A percentile compares a stretch with the other conserved stretches of the same genome.
phyloP scores from a whole-genome alignment of 129 eudicot species.

The Lactuca saligna region DNA sequence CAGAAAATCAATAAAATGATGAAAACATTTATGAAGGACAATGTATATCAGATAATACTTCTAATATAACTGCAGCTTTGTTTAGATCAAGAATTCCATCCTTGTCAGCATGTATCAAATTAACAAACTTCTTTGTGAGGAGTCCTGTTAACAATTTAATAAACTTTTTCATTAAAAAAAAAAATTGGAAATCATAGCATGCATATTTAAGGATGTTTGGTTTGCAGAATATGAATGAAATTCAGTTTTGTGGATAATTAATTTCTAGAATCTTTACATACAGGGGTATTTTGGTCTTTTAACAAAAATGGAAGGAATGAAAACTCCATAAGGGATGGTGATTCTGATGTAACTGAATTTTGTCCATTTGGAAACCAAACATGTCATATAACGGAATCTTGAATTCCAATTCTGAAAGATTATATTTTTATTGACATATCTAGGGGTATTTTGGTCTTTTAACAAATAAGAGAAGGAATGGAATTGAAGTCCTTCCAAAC shows the following conservation, averaged over 20 bases:
- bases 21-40: conserved; percentile 10
- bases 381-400: too few species aligned
- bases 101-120: conserved; percentile 47
- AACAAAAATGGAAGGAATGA: too few species aligned
- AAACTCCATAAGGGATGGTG: too few species aligned
- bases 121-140: conserved; percentile 71
- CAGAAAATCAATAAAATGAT: background rate
- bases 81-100: conserved; percentile 75
- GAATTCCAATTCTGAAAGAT: too few species aligned
- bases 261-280: background rate
- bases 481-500: background rate
- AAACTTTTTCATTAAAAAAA: background rate
- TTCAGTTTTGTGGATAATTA: background rate
- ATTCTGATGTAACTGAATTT: too few species aligned
- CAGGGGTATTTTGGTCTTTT: background rate
- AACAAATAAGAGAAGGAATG: background rate
- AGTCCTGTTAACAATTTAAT: conserved; percentile 47
- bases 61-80: conserved; percentile 55
- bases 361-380: too few species aligned
- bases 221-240: background rate
- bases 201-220: background rate
- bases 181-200: background rate
- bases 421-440: too few species aligned
- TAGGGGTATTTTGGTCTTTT: background rate
- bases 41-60: conserved; percentile 36